Evolutionary conservation across 2,329 filamentous ascomycete species (phyloP).

Genomic region (Tolypocladium cylindrosporum): DNA sequence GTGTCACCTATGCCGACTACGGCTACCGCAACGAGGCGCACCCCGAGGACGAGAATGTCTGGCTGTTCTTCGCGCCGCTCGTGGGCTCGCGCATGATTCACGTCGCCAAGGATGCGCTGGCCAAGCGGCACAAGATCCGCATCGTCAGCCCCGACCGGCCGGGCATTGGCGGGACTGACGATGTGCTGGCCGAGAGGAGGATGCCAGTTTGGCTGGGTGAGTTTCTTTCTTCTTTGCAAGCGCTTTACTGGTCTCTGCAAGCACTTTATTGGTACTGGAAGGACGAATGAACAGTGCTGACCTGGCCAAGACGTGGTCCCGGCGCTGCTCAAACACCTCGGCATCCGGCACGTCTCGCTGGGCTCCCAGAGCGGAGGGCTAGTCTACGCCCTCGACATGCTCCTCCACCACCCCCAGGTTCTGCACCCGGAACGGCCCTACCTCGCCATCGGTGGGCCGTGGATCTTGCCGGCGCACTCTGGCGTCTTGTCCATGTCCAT

Average conservation of each 20-base stretch:
- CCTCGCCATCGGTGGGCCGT: conserved; percentile 18
- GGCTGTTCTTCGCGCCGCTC: conserved; percentile 19
- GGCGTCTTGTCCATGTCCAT: conserved; percentile 10
- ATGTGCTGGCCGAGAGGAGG: conserved; percentile 10
- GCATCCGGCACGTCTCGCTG: conserved; percentile 17
- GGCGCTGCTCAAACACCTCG: conserved; percentile 21
- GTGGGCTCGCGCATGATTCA: conserved; percentile 18
- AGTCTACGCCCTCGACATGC: conserved; percentile 19
- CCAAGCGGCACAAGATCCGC: conserved; percentile 19
- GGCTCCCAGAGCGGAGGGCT: conserved; percentile 20
- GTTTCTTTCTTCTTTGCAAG: not conserved
- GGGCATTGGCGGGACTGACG: conserved; percentile 23
- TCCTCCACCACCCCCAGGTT: conserved; percentile 17
- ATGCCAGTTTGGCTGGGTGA: conserved; percentile 18
- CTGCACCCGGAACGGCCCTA: conserved; percentile 13
- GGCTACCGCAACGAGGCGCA: conserved; percentile 17
- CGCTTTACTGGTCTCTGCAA: not conserved
- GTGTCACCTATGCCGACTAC: conserved; percentile 18
- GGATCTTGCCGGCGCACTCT: conserved; percentile 18
- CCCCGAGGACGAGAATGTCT: conserved; percentile 14
- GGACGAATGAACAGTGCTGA: not conserved
- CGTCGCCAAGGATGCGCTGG: conserved; percentile 20
- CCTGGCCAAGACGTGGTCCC: conserved; percentile 12
- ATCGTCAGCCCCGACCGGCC: conserved; percentile 23
- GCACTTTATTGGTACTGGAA: not conserved